Conservation (phyloP, 805 yeast species). For the Lipomyces mesembrius region DNA sequence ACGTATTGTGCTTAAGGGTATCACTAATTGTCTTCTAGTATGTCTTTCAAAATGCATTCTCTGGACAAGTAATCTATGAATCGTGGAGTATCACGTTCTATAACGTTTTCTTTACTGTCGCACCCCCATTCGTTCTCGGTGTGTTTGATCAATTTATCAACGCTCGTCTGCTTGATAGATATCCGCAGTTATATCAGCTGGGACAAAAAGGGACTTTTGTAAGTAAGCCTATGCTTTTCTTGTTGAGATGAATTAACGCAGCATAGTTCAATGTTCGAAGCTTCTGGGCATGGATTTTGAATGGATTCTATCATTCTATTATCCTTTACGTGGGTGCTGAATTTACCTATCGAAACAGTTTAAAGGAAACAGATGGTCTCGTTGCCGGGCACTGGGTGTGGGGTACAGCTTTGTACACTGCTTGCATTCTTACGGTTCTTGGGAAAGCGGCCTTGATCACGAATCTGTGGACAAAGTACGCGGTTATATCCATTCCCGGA, state of each 20-base stretch:
- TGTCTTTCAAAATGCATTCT: slow-evolving; percentile 86
- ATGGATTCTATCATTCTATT: slow-evolving; percentile 94
- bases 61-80: slow-evolving; percentile 95
- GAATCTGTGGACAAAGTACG: slow-evolving; percentile 93
- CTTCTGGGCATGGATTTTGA: slow-evolving; percentile 96
- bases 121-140: slow-evolving; percentile 96
- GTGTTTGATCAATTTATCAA: slow-evolving; percentile 95
- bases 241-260: background rate
- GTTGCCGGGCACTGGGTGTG: slow-evolving; percentile 90
- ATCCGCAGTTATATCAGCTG: slow-evolving; percentile 88
- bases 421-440: slow-evolving; percentile 83
- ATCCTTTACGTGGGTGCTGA: slow-evolving; percentile 75
- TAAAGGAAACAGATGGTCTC: slow-evolving; percentile 64
- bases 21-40: slow-evolving; percentile 45
- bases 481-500: slow-evolving; percentile 92
- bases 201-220: slow-evolving; percentile 84
- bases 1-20: background rate
- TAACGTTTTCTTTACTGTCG: slow-evolving; percentile 89
- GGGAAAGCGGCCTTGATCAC: slow-evolving; percentile 95
- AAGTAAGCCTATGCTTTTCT: slow-evolving; percentile 5
- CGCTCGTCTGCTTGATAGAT: slow-evolving; percentile 84
- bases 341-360: slow-evolving; percentile 70
- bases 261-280: slow-evolving; percentile 74
- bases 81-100: slow-evolving; percentile 98
- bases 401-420: slow-evolving; percentile 89